phyloP scores from a whole-genome alignment of 2,329 filamentous ascomycete species.

The Paracoccidioides lutzii region DNA sequence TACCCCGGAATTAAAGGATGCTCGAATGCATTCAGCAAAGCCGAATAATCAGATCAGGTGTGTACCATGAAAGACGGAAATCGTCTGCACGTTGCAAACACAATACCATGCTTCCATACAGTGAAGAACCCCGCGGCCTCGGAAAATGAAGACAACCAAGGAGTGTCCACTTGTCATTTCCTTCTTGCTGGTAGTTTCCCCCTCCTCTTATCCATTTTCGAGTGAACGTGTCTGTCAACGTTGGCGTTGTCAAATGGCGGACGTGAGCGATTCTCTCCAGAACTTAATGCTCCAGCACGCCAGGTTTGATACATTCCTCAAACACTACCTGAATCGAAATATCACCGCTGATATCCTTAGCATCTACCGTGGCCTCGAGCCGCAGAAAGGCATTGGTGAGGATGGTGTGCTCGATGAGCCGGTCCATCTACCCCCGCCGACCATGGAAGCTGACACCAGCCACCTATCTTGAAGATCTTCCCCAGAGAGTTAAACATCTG shows the following conservation, averaged over 20 bases:
- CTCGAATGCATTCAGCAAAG: too few species aligned
- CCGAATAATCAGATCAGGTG: too few species aligned
- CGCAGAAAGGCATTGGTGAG: neutral
- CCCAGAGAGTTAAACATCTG: neutral
- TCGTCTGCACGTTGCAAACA: too few species aligned
- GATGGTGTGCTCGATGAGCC: neutral
- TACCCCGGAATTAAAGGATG: too few species aligned
- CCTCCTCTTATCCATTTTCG: neutral
- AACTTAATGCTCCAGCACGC: slow-evolving; percentile 16
- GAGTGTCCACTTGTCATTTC: neutral
- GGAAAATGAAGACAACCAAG: too few species aligned
- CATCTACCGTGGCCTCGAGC: neutral
- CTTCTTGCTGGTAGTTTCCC: neutral
- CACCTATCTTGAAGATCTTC: neutral
- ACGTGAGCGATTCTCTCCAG: slow-evolving; percentile 14
- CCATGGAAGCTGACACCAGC: too few species aligned
- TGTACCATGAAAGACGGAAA: too few species aligned
- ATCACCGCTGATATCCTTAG: neutral
- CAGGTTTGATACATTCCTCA: slow-evolving; percentile 18
- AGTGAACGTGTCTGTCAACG: too few species aligned
- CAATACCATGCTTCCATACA: too few species aligned
- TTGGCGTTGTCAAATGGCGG: slow-evolving; percentile 6
- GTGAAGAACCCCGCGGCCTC: too few species aligned
- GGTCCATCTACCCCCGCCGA: too few species aligned
- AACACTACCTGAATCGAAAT: slow-evolving; percentile 13